Evolutionary conservation across 192 early-diverging fungal species (phyloP).

Genomic region (Backusella mclennaniae): DNA sequence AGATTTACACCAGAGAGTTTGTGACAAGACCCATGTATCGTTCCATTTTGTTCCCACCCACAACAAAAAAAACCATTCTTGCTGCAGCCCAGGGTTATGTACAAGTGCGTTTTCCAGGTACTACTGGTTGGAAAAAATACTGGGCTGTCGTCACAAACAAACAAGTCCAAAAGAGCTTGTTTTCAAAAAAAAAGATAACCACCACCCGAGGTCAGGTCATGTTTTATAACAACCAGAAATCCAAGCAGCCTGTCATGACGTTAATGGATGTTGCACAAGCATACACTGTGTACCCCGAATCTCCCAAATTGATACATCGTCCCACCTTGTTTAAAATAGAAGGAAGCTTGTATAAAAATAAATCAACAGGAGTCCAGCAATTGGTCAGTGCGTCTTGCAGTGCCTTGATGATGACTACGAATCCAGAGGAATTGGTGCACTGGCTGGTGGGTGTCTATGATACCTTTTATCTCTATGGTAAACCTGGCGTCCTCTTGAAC

Average conservation of each 20-base stretch:
- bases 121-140: conserved; percentile 42
- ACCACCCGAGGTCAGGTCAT: conserved; percentile 46
- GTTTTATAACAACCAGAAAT: conserved; percentile 49
- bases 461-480: conserved; percentile 46
- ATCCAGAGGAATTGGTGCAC: conserved; percentile 36
- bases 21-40: conserved; percentile 41
- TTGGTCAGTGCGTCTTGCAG: conserved; percentile 4
- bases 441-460: conserved; percentile 42
- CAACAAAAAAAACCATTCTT: background rate
- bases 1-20: conserved; percentile 66
- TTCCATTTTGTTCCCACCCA: conserved; percentile 1
- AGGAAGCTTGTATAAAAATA: conserved; percentile 29
- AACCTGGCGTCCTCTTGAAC: conserved; percentile 30
- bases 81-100: conserved; percentile 37
- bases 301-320: conserved; percentile 40
- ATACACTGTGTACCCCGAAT: conserved; percentile 55
- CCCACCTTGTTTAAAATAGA: conserved; percentile 41
- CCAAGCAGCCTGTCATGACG: conserved; percentile 50
- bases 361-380: conserved; percentile 5
- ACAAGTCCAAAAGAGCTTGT: conserved; percentile 35
- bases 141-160: conserved; percentile 45
- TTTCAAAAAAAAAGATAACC: conserved; percentile 37
- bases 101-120: conserved; percentile 51
- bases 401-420: conserved; percentile 33
- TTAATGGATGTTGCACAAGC: conserved; percentile 51